Conservation (phyloP, 148 eudicot genomes). For the Cornus controversa region DNA sequence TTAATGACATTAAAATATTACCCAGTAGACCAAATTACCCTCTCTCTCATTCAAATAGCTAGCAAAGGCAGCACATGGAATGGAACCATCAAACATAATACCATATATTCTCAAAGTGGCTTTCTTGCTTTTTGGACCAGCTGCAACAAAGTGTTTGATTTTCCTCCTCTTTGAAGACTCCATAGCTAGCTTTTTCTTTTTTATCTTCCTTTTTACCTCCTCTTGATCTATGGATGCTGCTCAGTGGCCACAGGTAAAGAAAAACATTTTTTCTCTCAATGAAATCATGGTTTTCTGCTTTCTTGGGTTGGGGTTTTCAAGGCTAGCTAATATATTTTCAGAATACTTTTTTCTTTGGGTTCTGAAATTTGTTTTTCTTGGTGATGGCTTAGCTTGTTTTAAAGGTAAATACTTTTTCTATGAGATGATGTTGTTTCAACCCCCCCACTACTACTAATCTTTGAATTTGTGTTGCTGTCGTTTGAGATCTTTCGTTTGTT, state of each 20-base stretch:
- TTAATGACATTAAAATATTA: background rate
- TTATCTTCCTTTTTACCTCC: background rate
- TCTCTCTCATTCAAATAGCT: conserved; percentile 7
- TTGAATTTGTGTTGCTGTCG: conserved; percentile 6
- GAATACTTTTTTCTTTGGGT: background rate
- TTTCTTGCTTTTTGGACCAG: conserved; percentile 25
- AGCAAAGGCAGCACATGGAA: conserved; percentile 9
- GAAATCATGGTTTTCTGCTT: conserved; percentile 12
- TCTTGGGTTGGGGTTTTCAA: conserved; percentile 5
- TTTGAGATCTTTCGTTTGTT: conserved; percentile 6
- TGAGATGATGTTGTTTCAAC: conserved; percentile 18
- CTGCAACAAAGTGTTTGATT: conserved; percentile 16
- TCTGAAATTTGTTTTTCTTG: background rate
- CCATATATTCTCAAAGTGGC: background rate
- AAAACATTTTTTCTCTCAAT: conserved; percentile 6
- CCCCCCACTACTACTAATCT: conserved; percentile 21
- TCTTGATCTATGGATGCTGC: conserved; percentile 26
- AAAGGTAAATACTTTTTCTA: conserved; percentile 3
- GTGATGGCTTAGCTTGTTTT: background rate
- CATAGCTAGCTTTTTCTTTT: conserved; percentile 10
- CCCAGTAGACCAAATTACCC: conserved; percentile 9
- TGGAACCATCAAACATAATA: conserved; percentile 6
- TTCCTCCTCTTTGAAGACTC: conserved; percentile 17
- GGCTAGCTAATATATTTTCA: background rate
- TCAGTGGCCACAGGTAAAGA: conserved; percentile 28